Conservation (phyloP, 2,329 filamentous ascomycete genomes). For the Didymella segeticola region DNA sequence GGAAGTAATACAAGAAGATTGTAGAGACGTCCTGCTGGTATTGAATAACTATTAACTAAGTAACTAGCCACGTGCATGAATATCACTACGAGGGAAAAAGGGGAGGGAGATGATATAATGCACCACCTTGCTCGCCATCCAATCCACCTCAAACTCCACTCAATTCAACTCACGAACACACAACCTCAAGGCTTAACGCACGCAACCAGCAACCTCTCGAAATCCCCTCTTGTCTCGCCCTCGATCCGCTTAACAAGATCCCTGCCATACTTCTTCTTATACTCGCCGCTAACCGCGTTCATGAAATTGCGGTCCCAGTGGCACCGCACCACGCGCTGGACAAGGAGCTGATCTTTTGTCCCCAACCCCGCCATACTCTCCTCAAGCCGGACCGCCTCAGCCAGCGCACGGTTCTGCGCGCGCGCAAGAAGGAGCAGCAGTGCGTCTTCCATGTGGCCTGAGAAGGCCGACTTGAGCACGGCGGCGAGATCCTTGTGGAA, state of each 20-base stretch:
- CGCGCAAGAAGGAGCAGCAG: conserved; percentile 79
- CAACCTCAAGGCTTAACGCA: conserved; percentile 54
- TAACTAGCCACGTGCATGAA: no score
- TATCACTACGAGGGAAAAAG: no score
- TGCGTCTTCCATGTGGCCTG: conserved; percentile 89
- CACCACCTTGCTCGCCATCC: no score
- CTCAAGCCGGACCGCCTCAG: conserved; percentile 83
- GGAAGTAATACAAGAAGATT: no score
- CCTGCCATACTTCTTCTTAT: conserved; percentile 71
- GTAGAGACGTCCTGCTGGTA: no score
- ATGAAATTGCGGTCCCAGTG: conserved; percentile 84
- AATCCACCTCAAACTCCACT: no score
- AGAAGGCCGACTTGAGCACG: conserved; percentile 82
- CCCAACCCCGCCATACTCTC: conserved; percentile 85
- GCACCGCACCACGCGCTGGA: conserved; percentile 76
- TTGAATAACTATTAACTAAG: no score
- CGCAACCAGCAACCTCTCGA: conserved; percentile 76
- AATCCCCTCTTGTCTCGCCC: conserved; percentile 86
- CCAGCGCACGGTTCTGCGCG: conserved; percentile 80
- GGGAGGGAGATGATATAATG: no score
- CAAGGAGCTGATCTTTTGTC: conserved; percentile 82
- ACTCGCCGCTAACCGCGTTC: conserved; percentile 79
- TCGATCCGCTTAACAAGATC: conserved; percentile 74
- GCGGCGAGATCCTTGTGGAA: conserved; percentile 75
- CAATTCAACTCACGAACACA: no score